Evolutionary conservation across 2,329 filamentous ascomycete species (phyloP).

Genomic region (Penicillium corylophilum): DNA sequence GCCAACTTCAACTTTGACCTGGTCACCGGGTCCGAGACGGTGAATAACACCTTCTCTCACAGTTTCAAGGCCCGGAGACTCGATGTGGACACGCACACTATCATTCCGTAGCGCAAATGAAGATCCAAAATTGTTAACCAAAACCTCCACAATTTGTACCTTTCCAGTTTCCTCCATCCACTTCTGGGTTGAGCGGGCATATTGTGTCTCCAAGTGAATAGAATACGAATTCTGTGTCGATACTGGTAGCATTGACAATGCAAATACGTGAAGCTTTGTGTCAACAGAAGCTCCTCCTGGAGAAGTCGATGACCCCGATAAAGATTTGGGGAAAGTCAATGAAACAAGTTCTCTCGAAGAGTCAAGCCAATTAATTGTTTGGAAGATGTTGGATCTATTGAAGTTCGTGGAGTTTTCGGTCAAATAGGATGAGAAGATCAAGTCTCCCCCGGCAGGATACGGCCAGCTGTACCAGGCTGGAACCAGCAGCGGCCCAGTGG

Average conservation of each 20-base stretch:
- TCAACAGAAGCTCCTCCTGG: slow-evolving; percentile 18
- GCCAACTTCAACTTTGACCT: slow-evolving; percentile 38
- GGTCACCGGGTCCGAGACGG: slow-evolving; percentile 42
- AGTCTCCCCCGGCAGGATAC: slow-evolving; percentile 42
- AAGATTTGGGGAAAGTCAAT: slow-evolving; percentile 38
- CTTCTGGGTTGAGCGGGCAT: slow-evolving; percentile 43
- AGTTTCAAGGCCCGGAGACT: slow-evolving; percentile 34
- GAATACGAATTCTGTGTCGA: slow-evolving; percentile 6
- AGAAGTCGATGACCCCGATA: slow-evolving; percentile 29
- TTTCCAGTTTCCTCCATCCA: slow-evolving; percentile 42
- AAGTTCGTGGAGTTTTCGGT: slow-evolving; percentile 37
- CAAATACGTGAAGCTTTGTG: slow-evolving; percentile 41
- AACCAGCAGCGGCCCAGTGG: slow-evolving; percentile 33
- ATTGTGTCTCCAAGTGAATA: slow-evolving; percentile 34
- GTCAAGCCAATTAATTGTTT: slow-evolving; percentile 42
- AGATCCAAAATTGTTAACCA: slow-evolving; percentile 39
- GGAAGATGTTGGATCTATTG: slow-evolving; percentile 43
- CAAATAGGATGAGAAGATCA: slow-evolving; percentile 41
- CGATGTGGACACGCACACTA: slow-evolving; percentile 34
- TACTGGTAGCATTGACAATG: slow-evolving; percentile 36
- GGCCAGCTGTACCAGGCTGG: slow-evolving; percentile 43
- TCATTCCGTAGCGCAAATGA: slow-evolving; percentile 35
- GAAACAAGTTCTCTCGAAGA: slow-evolving; percentile 39
- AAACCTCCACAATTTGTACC: slow-evolving; percentile 40
- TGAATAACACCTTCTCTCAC: slow-evolving; percentile 38